Base-by-base conservation (phyloP, 2,329 filamentous ascomycete genomes). In the Apiospora saccharicola region DNA sequence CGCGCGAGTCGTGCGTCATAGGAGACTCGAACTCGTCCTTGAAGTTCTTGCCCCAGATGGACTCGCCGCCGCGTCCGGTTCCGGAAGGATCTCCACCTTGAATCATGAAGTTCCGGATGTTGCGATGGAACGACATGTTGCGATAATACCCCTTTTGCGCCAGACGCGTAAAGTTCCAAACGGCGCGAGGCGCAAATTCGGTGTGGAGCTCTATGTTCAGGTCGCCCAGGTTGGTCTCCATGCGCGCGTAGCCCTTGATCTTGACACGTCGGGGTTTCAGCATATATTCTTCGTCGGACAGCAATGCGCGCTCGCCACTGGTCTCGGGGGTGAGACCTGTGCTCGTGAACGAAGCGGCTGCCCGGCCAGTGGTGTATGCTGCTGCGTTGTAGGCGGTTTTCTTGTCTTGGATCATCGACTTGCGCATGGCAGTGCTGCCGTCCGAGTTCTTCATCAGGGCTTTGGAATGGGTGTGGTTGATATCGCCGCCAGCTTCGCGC, bases 261-360 rank as follows among this genome's bases (percentile, higher is more conserved):
- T 97, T 98, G 73, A 99, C 91, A 53, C 94, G 91, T 78, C 92
- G 93, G 8, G 95, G 95, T 81, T 94, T 94, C 71, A 99, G 88
- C 93, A 99, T 97, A 83, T 96, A 99, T 80, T 98, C 95, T 83
- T 99, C 96, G 75, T 98, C 95, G 0, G 93, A 94, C 67, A 99
- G 88, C 67, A 97, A 85, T 4, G 96, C 96, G 71, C 95, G 89
- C 79, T 97, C 94, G 76, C 90, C 93, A 71, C 93, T 95, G 0
- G 96, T 99, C 80, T 97, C 93, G 0, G 95, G 95, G 0, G 96
- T 98, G 70, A 99, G 84, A 6, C 96, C 96, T 0, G 96, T 99
- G 77, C 94, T 97, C 10, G 96, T 99, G 82, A 98, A 97, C 74
- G 94, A 97, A 10, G 96, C 96, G 1, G 96, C 96, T 3, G 96